Evolutionary conservation across 108 stramenopile genomes (phyloP).

Genomic region (Nitzschia sp.): DNA sequence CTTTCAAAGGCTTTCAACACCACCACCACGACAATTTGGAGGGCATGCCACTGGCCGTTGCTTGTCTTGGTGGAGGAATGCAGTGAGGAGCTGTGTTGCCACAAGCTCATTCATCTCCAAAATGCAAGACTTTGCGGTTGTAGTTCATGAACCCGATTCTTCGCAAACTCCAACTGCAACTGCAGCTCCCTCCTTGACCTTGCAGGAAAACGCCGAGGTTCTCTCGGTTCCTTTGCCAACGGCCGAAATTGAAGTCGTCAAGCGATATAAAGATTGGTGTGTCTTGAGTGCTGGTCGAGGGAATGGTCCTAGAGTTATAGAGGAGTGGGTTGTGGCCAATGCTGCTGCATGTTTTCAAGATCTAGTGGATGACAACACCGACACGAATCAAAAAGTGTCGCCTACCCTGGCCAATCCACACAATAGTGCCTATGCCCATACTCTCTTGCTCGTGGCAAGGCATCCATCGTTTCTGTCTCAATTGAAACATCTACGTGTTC

Average conservation of each 20-base stretch:
- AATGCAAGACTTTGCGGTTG: neutral
- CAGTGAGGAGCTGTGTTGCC: neutral
- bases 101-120: neutral
- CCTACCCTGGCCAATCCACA: constrained; percentile 12
- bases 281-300: constrained; percentile 7
- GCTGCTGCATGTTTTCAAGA: constrained; percentile 4
- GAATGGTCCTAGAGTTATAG: constrained; percentile 10
- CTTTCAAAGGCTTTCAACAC: too few species aligned
- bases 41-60: too few species aligned
- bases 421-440: constrained; percentile 15
- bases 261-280: constrained; percentile 16
- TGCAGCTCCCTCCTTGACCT: neutral
- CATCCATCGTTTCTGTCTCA: constrained; percentile 2
- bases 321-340: constrained; percentile 14
- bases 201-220: neutral
- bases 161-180: too few species aligned
- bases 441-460: constrained; percentile 3
- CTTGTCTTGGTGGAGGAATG: neutral
- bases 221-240: neutral
- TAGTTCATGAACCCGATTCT: neutral
- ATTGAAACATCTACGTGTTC: constrained; percentile 4
- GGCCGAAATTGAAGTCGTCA: constrained; percentile 14
- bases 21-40: too few species aligned
- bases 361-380: neutral
- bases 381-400: neutral